Evolutionary conservation across 129 eudicot genomes (phyloP).

Genomic region (Artemisia tridentata): DNA sequence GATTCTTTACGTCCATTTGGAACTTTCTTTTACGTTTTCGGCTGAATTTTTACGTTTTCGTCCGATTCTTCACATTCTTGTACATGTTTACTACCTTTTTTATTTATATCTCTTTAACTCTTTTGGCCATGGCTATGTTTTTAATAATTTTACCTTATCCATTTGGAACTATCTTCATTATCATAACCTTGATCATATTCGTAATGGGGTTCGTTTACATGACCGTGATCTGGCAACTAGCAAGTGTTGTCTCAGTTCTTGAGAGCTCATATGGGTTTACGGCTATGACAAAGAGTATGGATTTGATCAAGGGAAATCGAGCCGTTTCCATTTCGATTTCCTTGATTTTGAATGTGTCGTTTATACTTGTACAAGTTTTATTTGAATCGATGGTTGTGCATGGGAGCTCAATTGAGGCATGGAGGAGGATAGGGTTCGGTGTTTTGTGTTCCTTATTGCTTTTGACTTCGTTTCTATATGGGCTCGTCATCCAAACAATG

Average conservation of each 20-base stretch:
- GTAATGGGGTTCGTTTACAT: slow-evolving; percentile 44
- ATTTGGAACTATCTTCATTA: not conserved
- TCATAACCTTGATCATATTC: slow-evolving; percentile 22
- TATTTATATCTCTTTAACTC: slow-evolving; percentile 30
- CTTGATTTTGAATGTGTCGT: slow-evolving; percentile 31
- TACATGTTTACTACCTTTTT: slow-evolving; percentile 38
- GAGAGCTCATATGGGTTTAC: slow-evolving; percentile 57
- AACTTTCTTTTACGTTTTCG: too few species aligned
- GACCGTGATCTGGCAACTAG: slow-evolving; percentile 56
- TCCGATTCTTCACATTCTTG: too few species aligned
- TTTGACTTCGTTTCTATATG: slow-evolving; percentile 37
- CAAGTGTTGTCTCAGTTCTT: slow-evolving; percentile 58
- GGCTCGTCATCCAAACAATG: slow-evolving; percentile 55
- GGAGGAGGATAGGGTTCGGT: slow-evolving; percentile 39
- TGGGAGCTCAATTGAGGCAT: slow-evolving; percentile 18
- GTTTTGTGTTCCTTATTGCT: slow-evolving; percentile 32
- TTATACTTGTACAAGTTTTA: slow-evolving; percentile 19
- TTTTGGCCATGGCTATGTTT: not conserved
- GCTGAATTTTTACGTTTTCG: too few species aligned
- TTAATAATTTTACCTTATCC: not conserved
- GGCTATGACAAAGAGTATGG: slow-evolving; percentile 61
- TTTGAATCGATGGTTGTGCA: slow-evolving; percentile 31
- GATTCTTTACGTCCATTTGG: too few species aligned
- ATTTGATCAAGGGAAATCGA: slow-evolving; percentile 54
- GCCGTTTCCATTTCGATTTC: slow-evolving; percentile 35